Evolutionary conservation across 1,284 basidiomycete species (phyloP), one percentile per base, ranked within the genome.

Genomic region (Schizophyllum commune): DNA sequence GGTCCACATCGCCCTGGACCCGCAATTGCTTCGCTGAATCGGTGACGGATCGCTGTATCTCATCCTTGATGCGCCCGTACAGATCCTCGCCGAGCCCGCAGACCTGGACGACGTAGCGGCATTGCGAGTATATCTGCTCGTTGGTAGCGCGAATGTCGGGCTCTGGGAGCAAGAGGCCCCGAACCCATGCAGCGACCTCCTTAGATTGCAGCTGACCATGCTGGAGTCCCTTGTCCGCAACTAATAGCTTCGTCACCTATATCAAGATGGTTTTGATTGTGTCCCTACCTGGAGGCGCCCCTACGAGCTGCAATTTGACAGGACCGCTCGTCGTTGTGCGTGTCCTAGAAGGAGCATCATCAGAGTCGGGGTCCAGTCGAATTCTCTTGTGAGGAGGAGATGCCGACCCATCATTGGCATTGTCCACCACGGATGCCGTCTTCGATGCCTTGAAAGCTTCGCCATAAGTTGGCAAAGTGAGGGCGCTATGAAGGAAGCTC

Each of bases 311-410:
- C 55, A 86, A 78, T 60, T 69, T 74, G 22, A 80, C 65, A n/a
- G 79, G 75, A 0, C 75, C 72, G 66, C 58, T 71, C 61, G 52
- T 65, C 54, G 66, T 74, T 77, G 55, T 78, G 79, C 70, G 85
- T 83, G 73, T 56, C 19, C 78, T 83, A 68, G 84, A 82, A 70
- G 85, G 83, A 68, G 78, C 78, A 66, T 81, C 77, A 71, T 89
- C 85, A 72, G 81, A 82, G 74, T 85, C 83, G 67, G 74, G 74
- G 65, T 80, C 79, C 71, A 86, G 75, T 66, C 86, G 84, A 66
- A 83, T 79, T 64, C 81, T 81, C 78, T 90, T 90, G 73, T 79
- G 81, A 65, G 82, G 81, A 75, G 82, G 83, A 74, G 82, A 81
- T 69, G 75, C 79, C 68, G 77, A 79, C 73, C 77, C 78, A 64